Evolutionary conservation across 2,329 filamentous ascomycete species (phyloP), one percentile per base, ranked within the genome.

Genomic region (Beauveria varroae): DNA sequence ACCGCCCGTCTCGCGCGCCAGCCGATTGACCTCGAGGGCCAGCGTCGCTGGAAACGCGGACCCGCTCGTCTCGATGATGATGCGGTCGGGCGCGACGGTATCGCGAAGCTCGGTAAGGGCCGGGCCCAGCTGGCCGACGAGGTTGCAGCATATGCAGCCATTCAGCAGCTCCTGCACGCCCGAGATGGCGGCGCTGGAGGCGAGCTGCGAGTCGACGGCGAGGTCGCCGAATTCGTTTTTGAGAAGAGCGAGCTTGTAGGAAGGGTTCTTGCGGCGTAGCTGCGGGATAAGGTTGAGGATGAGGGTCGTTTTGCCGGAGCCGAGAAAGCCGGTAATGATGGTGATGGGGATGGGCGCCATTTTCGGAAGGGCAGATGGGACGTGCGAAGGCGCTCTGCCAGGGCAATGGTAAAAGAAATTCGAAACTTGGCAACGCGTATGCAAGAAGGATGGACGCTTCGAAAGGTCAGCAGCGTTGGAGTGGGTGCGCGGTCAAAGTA

Each of bases 171-270:
- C 95, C 68, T 90, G 89, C 5, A 96, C 93, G 60, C 92, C 93
- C 1, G 91, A 88, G 67, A 99, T 92, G 64, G 93, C 87, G 55
- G 85, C 85, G 16, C 89, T 89, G 0, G 89, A 82, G 18, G 95
- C 93, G 34, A 99, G 87, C 73, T 96, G 90, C 1, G 90, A 95
- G 79, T 99, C 95, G 72, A 99, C 83, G 41, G 92, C 93, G 47
- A 99, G 77, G 73, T 98, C 93, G 71, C 95, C 95, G 74, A 97
- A 98, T 77, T 99, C 95, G 76, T 99, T 99, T 74, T 99, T 99
- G 60, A 99, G 84, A 18, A 99, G 86, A 2, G 93, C 95, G 65
- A 99, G 89, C 62, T 88, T 89, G 84, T 99, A 98, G 65, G 72
- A 66, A 1, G 85, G 83, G 72, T 86, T 88, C 58, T 82, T 76